phyloP scores from a whole-genome alignment of 1,139 yeast species.

The Sugiyamaella japonica region DNA sequence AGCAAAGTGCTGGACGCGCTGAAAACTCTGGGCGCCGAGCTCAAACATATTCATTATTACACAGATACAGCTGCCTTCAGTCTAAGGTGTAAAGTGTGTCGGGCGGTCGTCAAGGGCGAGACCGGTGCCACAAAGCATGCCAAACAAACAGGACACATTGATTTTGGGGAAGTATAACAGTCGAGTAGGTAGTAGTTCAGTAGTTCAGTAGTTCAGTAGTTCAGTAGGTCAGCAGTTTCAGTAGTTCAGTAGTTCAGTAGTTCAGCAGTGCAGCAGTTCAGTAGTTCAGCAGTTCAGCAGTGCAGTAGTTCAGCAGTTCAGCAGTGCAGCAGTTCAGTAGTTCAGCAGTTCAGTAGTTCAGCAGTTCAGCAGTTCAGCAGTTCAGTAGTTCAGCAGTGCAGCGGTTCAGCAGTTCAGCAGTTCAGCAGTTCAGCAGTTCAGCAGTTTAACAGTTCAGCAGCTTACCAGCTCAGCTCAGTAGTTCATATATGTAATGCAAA shows the following conservation, averaged over 20 bases:
- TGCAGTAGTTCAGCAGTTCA: neutral
- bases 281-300: too few relatives aligned
- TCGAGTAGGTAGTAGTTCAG: too few relatives aligned
- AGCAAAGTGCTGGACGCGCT: slow-evolving; percentile 44
- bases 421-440: too few relatives aligned
- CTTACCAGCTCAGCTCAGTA: neutral
- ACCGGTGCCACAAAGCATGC: slow-evolving; percentile 70
- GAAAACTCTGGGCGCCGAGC: slow-evolving; percentile 45
- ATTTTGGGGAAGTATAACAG: slow-evolving; percentile 61
- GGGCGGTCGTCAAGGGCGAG: slow-evolving; percentile 58
- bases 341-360: too few relatives aligned
- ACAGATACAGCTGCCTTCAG: slow-evolving; percentile 67
- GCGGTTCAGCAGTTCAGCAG: slow-evolving; percentile 40
- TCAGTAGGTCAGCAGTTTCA: neutral
- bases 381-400: too few relatives aligned
- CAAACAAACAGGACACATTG: slow-evolving; percentile 57
- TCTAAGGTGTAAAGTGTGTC: slow-evolving; percentile 61
- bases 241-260: too few relatives aligned
- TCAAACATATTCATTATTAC: slow-evolving; percentile 58
- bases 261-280: neutral
- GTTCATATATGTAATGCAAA: slow-evolving; percentile 12
- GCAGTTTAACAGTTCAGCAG: too few relatives aligned
- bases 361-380: neutral
- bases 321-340: slow-evolving; percentile 37
- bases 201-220: too few relatives aligned